Conservation (phyloP, 2,329 filamentous ascomycete species). For the Lachnellula cervina region DNA sequence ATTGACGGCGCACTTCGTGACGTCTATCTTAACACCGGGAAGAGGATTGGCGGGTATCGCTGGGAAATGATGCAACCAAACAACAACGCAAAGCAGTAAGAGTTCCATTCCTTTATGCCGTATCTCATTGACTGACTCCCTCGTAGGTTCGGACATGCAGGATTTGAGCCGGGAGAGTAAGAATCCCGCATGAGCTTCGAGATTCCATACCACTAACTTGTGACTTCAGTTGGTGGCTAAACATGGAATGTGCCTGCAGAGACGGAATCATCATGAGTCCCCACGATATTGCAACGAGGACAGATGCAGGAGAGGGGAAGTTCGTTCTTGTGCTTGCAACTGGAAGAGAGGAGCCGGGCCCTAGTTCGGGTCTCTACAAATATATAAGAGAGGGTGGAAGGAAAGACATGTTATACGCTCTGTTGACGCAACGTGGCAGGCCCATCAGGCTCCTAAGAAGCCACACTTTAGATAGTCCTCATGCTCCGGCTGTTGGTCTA, state of each 20-base stretch:
- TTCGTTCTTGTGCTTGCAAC: slow-evolving; percentile 46
- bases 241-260: slow-evolving; percentile 49
- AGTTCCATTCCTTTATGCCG: no score
- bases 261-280: slow-evolving; percentile 49
- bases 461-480: slow-evolving; percentile 44
- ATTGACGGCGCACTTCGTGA: slow-evolving; percentile 11
- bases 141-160: slow-evolving; percentile 33
- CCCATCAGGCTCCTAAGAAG: slow-evolving; percentile 50
- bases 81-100: slow-evolving; percentile 28
- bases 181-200: slow-evolving; percentile 16
- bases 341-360: slow-evolving; percentile 44
- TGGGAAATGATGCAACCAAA: slow-evolving; percentile 12
- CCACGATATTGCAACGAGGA: slow-evolving; percentile 42
- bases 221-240: slow-evolving; percentile 51
- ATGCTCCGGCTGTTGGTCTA: slow-evolving; percentile 48
- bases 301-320: slow-evolving; percentile 38
- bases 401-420: slow-evolving; percentile 43
- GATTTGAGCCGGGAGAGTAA: slow-evolving; percentile 47
- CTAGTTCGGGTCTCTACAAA: slow-evolving; percentile 32
- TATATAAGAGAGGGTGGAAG: slow-evolving; percentile 43
- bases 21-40: slow-evolving; percentile 4
- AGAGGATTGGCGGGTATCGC: not conserved
- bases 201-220: slow-evolving; percentile 14
- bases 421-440: slow-evolving; percentile 46
- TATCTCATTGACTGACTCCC: no score